phyloP scores from a whole-genome alignment of 140 eudicot genomes.

The Erigeron philadelphicus region DNA sequence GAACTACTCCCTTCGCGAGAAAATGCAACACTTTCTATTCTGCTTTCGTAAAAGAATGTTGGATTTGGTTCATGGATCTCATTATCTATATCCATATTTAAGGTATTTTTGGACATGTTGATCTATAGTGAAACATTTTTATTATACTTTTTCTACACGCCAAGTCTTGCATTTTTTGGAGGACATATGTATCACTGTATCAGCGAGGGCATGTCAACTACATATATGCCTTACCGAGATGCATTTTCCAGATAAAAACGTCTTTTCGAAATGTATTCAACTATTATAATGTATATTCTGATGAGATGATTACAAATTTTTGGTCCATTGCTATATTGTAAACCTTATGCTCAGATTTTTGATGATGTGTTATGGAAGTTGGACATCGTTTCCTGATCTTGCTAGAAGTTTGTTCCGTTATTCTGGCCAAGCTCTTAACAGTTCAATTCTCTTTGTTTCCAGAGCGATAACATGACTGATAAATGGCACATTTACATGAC shows the following conservation, averaged over 20 bases:
- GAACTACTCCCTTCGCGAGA: not conserved
- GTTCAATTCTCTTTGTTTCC: slow-evolving; percentile 11
- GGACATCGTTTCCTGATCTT: not conserved
- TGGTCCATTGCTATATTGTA: not conserved
- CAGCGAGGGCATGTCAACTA: not conserved
- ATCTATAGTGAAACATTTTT: not conserved
- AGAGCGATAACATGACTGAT: slow-evolving; percentile 94
- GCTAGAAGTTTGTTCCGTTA: not conserved
- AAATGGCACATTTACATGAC: slow-evolving; percentile 99
- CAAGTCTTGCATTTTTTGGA: not conserved
- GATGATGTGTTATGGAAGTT: not conserved
- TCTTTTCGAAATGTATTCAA: not conserved
- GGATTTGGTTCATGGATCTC: not conserved
- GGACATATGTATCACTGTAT: not conserved
- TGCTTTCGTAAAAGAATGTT: not conserved
- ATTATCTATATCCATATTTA: not conserved
- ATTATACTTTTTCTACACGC: not conserved
- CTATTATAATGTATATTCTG: not conserved
- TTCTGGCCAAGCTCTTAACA: not conserved
- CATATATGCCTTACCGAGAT: not conserved
- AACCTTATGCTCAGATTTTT: not conserved
- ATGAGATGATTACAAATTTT: not conserved
- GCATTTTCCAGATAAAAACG: not conserved
- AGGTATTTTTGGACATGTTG: not conserved
- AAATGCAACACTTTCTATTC: not conserved